Conservation (phyloP, 1,139 yeast species). For the Yamadazyma triangularis region DNA sequence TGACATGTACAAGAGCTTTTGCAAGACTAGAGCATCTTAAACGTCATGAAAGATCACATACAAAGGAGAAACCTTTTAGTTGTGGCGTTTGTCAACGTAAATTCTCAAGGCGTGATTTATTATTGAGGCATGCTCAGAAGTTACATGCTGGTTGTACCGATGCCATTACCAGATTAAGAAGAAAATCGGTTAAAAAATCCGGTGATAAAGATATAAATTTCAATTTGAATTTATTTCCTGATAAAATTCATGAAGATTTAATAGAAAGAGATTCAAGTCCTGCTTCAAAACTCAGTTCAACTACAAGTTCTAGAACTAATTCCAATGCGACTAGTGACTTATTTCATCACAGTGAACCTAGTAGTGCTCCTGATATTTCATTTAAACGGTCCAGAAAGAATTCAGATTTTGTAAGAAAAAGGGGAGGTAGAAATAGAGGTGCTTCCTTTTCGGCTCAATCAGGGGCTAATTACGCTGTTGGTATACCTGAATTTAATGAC, state of each 20-base stretch:
- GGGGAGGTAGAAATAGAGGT: slow-evolving; percentile 36
- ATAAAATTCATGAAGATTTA: slow-evolving; percentile 12
- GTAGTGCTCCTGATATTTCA: neutral
- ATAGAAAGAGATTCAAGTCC: slow-evolving; percentile 6
- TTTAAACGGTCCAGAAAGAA: slow-evolving; percentile 9
- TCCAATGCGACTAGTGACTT: neutral
- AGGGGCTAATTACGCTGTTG: slow-evolving; percentile 61
- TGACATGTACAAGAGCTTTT: slow-evolving; percentile 90
- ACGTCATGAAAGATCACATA: slow-evolving; percentile 92
- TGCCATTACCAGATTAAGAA: slow-evolving; percentile 44
- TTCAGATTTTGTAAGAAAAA: slow-evolving; percentile 11
- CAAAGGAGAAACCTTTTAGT: slow-evolving; percentile 93
- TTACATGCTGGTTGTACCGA: slow-evolving; percentile 71
- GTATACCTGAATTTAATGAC: slow-evolving; percentile 41
- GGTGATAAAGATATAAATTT: slow-evolving; percentile 16
- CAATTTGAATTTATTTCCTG: slow-evolving; percentile 17
- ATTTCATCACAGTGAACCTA: no score
- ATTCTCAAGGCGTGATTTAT: slow-evolving; percentile 87
- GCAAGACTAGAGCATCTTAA: slow-evolving; percentile 91
- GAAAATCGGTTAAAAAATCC: slow-evolving; percentile 35
- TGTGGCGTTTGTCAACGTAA: slow-evolving; percentile 97
- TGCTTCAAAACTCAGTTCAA: slow-evolving; percentile 1
- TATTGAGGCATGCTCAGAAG: slow-evolving; percentile 90
- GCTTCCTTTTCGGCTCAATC: slow-evolving; percentile 78
- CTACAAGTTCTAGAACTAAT: neutral